Evolutionary conservation across 2,329 filamentous ascomycete species (phyloP), one percentile per base, ranked within the genome.

Genomic region (Mycogone perniciosa): DNA sequence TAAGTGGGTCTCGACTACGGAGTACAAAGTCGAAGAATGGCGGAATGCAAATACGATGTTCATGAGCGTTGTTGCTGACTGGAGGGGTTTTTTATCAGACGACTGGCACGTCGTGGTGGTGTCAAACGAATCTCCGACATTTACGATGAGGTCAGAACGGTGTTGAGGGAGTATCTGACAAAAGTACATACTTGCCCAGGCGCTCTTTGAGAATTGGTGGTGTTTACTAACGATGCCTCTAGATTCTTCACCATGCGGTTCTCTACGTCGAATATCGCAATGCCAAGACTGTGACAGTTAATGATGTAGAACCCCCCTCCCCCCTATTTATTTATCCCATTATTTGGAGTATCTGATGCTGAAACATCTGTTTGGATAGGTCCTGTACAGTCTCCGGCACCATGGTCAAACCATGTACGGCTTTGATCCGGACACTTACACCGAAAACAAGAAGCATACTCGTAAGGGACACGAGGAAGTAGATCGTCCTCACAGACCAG

Each of bases 31-130:
- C 20, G 20, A 20, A 20, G 20, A 11, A 7, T n/a, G 26, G 27
- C 11, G 10, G 30, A 31, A 33, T 10, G 9, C n/a, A 7, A 26
- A 33, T 20, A 31, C 7, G 8, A 47, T 31, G 37, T 2, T 10
- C 2, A 4, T 7, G 35, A 6, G 38, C 38, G 9, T 20, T 7
- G 31, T 13, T 9, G 40, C 44, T 50, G 48, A 13, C 26, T 33
- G 51, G 55, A 43, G 58, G 41, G 11, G 41, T 44, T 59, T 20
- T 10, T 41, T 46, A 6, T 4, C 52, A 84, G 86, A 57, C 83
- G 87, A 38, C 68, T 92, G 0, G 88, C 88, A 1, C 80, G 88
- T 5, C 81, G 88, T 6, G 88, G 87, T 1, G 88, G 88, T 0
- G 84, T 92, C 0, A 90, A 90, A 63, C 74, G 87, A 0, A 89